Evolutionary conservation across 371 early-diverging fungal species (phyloP).

Genomic region (Entomophthora muscae): DNA sequence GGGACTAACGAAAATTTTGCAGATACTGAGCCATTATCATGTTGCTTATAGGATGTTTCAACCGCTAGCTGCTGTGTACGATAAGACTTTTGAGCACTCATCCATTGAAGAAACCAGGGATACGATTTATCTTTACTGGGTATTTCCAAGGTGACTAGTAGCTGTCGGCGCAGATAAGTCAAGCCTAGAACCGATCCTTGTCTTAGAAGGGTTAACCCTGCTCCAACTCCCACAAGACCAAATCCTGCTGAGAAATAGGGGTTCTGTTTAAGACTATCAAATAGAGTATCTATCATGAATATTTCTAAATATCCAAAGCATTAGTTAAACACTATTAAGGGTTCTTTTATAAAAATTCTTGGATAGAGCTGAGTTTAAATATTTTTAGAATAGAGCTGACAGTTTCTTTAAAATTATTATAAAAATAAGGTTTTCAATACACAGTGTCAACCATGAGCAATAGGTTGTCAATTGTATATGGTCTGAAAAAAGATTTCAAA

Average conservation of each 20-base stretch:
- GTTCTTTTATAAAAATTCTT: too few relatives aligned
- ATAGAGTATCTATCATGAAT: slow-evolving; percentile 10
- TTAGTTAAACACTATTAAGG: too few relatives aligned
- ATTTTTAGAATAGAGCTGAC: too few relatives aligned
- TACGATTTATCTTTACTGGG: slow-evolving; percentile 85
- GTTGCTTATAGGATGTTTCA: slow-evolving; percentile 69
- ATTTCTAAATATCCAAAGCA: too few relatives aligned
- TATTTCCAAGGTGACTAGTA: slow-evolving; percentile 84
- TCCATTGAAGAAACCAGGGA: slow-evolving; percentile 88
- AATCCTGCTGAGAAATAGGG: slow-evolving; percentile 91
- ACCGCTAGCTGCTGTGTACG: slow-evolving; percentile 63
- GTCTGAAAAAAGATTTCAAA: too few relatives aligned
- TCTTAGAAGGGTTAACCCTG: slow-evolving; percentile 59
- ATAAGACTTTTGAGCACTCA: slow-evolving; percentile 37
- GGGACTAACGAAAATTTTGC: slow-evolving; percentile 78
- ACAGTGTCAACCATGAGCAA: too few relatives aligned
- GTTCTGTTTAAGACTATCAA: slow-evolving; percentile 30
- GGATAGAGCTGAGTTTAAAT: too few relatives aligned
- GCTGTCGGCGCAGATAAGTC: slow-evolving; percentile 45
- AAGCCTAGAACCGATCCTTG: slow-evolving; percentile 49
- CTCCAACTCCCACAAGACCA: slow-evolving; percentile 82
- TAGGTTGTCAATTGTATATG: too few relatives aligned
- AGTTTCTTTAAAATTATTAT: too few relatives aligned
- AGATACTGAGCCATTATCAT: slow-evolving; percentile 76
- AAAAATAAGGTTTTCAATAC: too few relatives aligned